Conservation (phyloP, 495 filamentous ascomycete genomes). For the Cetradonia linearis region DNA sequence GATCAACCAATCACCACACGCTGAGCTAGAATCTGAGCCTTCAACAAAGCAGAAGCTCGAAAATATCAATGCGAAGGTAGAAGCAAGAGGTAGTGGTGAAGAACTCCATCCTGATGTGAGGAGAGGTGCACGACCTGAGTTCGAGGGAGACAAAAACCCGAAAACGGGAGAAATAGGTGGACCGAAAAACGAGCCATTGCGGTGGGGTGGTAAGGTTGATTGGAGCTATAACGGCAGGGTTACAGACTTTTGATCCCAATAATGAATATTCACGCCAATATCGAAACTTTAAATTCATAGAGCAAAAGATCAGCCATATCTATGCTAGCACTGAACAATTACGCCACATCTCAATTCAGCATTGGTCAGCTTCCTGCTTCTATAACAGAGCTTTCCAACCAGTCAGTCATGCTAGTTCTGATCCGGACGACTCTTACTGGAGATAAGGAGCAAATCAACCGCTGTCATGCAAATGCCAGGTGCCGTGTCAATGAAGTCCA, state of each 20-base stretch:
- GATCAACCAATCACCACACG: conserved; percentile 32
- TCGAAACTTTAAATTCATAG: not conserved
- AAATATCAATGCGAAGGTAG: conserved; percentile 30
- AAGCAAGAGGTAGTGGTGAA: conserved; percentile 44
- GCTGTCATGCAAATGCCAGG: no score
- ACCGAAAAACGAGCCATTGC: conserved; percentile 92
- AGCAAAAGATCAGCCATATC: no score
- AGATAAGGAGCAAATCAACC: no score
- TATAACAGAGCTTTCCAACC: no score
- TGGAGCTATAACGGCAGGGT: conserved; percentile 95
- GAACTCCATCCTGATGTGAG: conserved; percentile 62
- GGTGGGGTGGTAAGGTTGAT: conserved; percentile 74
- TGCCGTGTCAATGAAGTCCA: no score
- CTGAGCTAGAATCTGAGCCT: conserved; percentile 11
- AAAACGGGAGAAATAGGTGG: conserved; percentile 94
- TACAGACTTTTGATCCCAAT: conserved; percentile 67
- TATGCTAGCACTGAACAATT: no score
- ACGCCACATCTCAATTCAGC: no score
- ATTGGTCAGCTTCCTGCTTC: no score
- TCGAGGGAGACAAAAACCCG: conserved; percentile 86
- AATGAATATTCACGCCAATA: not conserved
- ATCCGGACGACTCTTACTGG: no score
- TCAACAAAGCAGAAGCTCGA: conserved; percentile 23
- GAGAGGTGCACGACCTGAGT: conserved; percentile 74
- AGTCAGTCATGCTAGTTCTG: no score